phyloP scores from a whole-genome alignment of 2,329 filamentous ascomycete species.

The Scedosporium aurantiacum region DNA sequence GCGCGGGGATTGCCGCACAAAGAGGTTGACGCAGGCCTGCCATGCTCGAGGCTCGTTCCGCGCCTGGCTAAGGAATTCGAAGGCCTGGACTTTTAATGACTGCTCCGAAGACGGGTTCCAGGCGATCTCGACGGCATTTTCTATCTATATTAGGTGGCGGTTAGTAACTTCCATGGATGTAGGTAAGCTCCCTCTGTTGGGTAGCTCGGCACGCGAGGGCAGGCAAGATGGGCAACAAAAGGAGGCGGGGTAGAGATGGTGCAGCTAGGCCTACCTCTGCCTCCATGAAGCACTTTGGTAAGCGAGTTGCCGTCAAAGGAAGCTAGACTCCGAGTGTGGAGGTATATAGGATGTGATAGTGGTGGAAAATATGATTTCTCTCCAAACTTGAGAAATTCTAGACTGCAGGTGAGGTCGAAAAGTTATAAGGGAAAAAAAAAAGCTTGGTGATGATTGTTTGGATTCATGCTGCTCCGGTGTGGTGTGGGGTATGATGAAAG shows the following conservation, averaged over 20 bases:
- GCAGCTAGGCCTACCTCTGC: constrained; percentile 4
- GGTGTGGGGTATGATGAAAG: constrained; percentile 4
- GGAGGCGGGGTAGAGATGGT: constrained; percentile 3
- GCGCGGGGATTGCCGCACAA: constrained; percentile 59
- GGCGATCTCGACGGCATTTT: constrained; percentile 91
- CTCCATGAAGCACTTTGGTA: constrained; percentile 7
- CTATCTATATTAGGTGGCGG: constrained; percentile 46
- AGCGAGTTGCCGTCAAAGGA: background rate
- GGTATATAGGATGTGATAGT: background rate
- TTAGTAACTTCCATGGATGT: background rate
- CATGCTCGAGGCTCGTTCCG: constrained; percentile 75
- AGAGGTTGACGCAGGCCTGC: constrained; percentile 80
- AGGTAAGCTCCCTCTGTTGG: background rate
- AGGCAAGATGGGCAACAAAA: background rate
- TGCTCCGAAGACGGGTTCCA: constrained; percentile 71
- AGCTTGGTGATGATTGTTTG: constrained; percentile 5
- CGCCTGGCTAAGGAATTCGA: constrained; percentile 68
- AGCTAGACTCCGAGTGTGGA: background rate
- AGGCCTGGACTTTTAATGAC: constrained; percentile 68
- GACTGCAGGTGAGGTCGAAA: background rate
- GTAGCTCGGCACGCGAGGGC: background rate
- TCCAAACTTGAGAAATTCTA: background rate
- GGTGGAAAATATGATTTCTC: background rate
- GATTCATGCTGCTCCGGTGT: constrained; percentile 1
- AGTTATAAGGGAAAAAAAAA: constrained; percentile 3